These are phyloP conservation scores for Leonotis leonurus DNA, from an alignment of 257 asterid species.

Conservation along the genomic window DNA sequence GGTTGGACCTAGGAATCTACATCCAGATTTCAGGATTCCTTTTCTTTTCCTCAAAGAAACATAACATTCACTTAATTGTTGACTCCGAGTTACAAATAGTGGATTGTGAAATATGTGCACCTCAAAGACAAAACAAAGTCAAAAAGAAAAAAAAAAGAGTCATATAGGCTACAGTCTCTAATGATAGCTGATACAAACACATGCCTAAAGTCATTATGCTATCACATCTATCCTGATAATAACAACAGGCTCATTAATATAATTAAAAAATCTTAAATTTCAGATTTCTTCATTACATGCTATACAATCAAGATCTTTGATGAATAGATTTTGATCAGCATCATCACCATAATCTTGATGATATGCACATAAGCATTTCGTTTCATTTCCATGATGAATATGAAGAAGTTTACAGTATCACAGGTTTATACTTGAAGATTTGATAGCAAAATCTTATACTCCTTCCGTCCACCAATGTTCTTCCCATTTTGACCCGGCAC, in stretches of 20 bases:
- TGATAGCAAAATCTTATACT: no score
- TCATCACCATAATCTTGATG: background rate
- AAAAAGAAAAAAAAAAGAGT: no score
- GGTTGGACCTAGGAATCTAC: background rate
- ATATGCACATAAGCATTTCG: background rate
- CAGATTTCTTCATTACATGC: no score
- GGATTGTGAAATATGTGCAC: background rate
- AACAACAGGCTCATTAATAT: background rate
- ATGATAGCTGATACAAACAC: no score
- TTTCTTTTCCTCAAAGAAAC: background rate
- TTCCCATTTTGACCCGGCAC: no score
- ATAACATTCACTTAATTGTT: background rate
- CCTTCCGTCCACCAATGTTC: no score
- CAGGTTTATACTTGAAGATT: background rate
- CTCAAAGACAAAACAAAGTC: background rate
- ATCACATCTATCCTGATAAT: background rate
- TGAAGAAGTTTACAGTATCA: background rate
- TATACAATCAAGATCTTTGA: background rate
- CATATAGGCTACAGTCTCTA: no score
- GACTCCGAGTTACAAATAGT: background rate
- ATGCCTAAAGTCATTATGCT: background rate
- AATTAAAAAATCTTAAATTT: no score
- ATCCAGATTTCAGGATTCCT: background rate
- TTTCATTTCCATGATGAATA: background rate
- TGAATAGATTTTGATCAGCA: background rate